Base-by-base conservation (phyloP, 1,284 basidiomycete species). In the Vanrija sp. region DNA sequence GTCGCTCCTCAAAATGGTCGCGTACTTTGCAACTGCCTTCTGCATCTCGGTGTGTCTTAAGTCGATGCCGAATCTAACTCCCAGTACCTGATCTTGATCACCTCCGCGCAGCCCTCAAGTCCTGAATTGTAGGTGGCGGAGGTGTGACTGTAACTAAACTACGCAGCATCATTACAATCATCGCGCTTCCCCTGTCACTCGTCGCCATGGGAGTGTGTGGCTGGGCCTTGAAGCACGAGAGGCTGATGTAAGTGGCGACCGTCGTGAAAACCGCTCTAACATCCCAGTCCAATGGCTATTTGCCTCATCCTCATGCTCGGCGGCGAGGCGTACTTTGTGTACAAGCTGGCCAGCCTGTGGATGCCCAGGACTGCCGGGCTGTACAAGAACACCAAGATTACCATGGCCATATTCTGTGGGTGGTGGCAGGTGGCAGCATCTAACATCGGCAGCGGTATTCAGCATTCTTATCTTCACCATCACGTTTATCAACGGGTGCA, bases 11-110 rank as follows among this genome's bases (percentile, higher is more conserved):
- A 91, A 91, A 79, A 88, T 92, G 80, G 85, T 91, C 67, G 81
- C 90, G 61, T 92, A 91, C 79, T 92, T 92, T 77, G 90, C 86
- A 82, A 81, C 84, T 51, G 87, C 88, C 45, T 92, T 91, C 76
- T 90, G 85, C 39, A 84, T 90, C 28, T 88, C 91, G 68, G 89
- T 91, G 69, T 59, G 71, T 58, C n/a, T 15, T 3, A 8, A 23
- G 12, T 7, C 1, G 16, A 4, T 34, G 38, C 48, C 12, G 14
- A 21, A 23, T 23, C 26, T 45, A 23, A 48, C 51, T 7, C 18
- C 19, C 57, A 71, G 69, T 73, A 66, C 44, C 54, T 72, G 14
- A 68, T 74, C 55, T 63, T 74, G 3, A 59, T 68, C 12, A 61
- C 71, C 1, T 68, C 72, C 42, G 67, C 70, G 57, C 47, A 51